These are phyloP conservation scores for Salvia rosmarinus DNA, from an alignment of 257 asterid species.

Conservation along the genomic window DNA sequence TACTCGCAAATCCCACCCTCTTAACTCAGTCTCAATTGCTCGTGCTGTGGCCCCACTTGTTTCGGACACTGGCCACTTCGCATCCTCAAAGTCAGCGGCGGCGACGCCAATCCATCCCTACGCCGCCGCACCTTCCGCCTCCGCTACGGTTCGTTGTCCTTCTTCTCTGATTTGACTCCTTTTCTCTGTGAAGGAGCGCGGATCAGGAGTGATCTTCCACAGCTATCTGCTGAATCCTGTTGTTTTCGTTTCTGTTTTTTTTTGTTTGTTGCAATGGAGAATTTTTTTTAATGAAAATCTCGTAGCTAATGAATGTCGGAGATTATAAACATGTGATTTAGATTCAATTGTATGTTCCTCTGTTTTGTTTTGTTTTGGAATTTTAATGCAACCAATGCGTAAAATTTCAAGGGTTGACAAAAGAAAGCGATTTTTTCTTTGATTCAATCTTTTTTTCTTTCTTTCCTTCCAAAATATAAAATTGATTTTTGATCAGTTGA, in stretches of 20 bases:
- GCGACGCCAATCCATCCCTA: slow-evolving; percentile 38
- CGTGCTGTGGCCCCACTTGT: slow-evolving; percentile 44
- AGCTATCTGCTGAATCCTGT: slow-evolving; percentile 22
- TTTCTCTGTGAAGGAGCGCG: slow-evolving; percentile 11
- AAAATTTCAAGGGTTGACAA: slow-evolving; percentile 2
- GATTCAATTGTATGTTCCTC: background rate
- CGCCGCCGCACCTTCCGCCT: slow-evolving; percentile 38
- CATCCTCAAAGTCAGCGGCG: slow-evolving; percentile 48
- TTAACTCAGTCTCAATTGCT: slow-evolving; percentile 38
- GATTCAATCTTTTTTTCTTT: background rate
- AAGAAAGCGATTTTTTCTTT: background rate
- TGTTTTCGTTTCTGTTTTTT: background rate
- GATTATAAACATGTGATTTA: slow-evolving; percentile 23
- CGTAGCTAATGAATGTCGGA: slow-evolving; percentile 10
- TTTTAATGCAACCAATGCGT: slow-evolving; percentile 24
- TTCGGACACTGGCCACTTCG: slow-evolving; percentile 45
- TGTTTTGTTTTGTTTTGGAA: background rate
- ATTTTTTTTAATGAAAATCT: background rate
- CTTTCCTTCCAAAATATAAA: background rate
- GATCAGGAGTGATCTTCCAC: slow-evolving; percentile 35
- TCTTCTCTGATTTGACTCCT: slow-evolving; percentile 26
- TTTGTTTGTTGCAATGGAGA: background rate
- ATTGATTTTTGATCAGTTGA: background rate
- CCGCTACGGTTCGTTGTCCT: slow-evolving; percentile 17
- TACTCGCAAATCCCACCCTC: slow-evolving; percentile 41